Conservation (phyloP, 2,329 filamentous ascomycete species). For the Pseudocercospora pini-densiflorae region DNA sequence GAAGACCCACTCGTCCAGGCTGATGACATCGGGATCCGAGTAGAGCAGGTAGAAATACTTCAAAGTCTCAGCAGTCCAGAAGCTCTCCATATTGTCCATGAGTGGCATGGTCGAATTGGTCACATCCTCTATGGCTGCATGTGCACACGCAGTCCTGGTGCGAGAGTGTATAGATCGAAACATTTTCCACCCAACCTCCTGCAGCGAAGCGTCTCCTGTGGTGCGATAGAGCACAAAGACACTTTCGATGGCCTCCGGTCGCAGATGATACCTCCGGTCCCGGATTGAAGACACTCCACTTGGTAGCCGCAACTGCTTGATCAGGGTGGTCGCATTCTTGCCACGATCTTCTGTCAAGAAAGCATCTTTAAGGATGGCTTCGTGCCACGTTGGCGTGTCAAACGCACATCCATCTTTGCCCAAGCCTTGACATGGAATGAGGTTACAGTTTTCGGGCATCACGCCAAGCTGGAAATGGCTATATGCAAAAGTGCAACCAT, state of each 20-base stretch:
- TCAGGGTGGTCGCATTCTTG: conserved; percentile 36
- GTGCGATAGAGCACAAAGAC: conserved; percentile 79
- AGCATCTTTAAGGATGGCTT: conserved; percentile 43
- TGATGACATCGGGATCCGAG: conserved; percentile 61
- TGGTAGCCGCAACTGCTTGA: conserved; percentile 53
- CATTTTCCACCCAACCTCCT: conserved; percentile 75
- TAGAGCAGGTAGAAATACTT: conserved; percentile 71
- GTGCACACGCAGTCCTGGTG: conserved; percentile 65
- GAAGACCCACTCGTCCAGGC: conserved; percentile 59
- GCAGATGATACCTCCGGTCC: conserved; percentile 66
- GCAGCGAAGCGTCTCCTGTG: conserved; percentile 68
- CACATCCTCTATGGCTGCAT: conserved; percentile 70
- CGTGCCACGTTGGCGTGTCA: conserved; percentile 52
- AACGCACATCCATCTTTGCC: conserved; percentile 47
- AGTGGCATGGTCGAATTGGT: conserved; percentile 51
- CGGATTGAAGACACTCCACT: conserved; percentile 61
- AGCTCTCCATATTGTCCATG: conserved; percentile 73
- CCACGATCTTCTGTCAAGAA: conserved; percentile 30
- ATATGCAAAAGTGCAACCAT: conserved; percentile 69
- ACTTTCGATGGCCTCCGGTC: conserved; percentile 80
- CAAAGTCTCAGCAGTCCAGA: conserved; percentile 72
- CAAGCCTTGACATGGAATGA: conserved; percentile 49
- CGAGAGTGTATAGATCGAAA: conserved; percentile 66
- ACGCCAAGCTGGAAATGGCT: conserved; percentile 60
- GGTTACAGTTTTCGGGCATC: conserved; percentile 64